Evolutionary conservation across 129 eudicot genomes (phyloP).

Genomic region (Artemisia argyi): DNA sequence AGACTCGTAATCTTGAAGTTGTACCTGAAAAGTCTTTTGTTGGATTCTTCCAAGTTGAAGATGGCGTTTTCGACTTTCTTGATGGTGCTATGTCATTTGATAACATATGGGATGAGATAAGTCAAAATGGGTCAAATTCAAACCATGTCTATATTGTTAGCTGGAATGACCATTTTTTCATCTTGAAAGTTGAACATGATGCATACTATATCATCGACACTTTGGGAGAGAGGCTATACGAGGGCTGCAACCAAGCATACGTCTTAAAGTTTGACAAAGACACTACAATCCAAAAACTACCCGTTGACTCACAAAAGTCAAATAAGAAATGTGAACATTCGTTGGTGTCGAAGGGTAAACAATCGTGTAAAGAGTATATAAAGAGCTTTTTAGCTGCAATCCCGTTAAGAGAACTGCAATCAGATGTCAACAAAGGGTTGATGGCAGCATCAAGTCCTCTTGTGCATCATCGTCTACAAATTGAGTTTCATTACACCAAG

Average conservation of each 20-base stretch:
- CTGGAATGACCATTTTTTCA: constrained; percentile 86
- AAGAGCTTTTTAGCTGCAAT: not conserved
- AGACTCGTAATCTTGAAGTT: not conserved
- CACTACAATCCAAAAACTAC: not conserved
- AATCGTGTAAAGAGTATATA: not conserved
- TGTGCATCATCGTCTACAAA: not conserved
- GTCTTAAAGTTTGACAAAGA: not conserved
- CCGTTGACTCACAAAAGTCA: not conserved
- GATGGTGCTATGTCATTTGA: constrained; percentile 79
- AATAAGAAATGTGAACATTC: not conserved
- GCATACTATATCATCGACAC: constrained; percentile 80
- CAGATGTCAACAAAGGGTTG: not conserved
- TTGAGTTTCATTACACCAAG: not conserved
- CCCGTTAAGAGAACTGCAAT: not conserved
- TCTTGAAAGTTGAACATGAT: constrained; percentile 61
- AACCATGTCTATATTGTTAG: constrained; percentile 52
- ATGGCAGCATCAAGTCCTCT: not conserved
- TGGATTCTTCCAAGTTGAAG: not conserved
- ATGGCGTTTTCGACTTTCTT: not conserved
- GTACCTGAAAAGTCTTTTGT: not conserved
- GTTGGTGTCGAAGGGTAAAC: not conserved
- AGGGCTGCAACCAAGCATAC: constrained; percentile 43
- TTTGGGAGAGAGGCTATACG: constrained; percentile 69
- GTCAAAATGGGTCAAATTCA: constrained; percentile 28
- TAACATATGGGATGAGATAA: constrained; percentile 79